Base-by-base conservation (phyloP, 148 eudicot species). In the Talinum fruticosum region DNA sequence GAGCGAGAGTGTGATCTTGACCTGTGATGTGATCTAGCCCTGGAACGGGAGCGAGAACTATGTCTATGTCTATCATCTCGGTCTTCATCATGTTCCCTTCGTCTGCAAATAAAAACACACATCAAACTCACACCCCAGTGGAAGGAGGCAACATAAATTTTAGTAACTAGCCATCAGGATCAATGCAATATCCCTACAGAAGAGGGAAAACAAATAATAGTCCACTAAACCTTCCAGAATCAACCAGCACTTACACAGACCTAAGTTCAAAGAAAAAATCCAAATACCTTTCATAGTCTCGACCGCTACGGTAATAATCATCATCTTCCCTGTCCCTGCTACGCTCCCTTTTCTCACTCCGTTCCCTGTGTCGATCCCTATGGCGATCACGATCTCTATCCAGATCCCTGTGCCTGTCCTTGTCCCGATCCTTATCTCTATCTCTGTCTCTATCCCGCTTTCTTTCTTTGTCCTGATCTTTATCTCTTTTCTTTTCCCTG, bases 1-100 rank as follows among this genome's bases (percentile, higher is more conserved):
- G 93, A 90, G 32, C 90, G 92, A 36, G 93, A 90, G 23, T 90
- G 88, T 10, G 97, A 93, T 49, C 90, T 81, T 72, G 98, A 91
- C 82, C 91, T 91, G 80, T 82, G 90, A 82, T 89, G 93, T 38
- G 99, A 90, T 87, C 83, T 90, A 69, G 86, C 88, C 75, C 82
- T 87, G 6, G 97, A 88, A 66, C 71, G 95, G 83, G 99, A 96
- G 35, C 85, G 84, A 44, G 98, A 91, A 47, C 88, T 84, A 30
- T 82, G 91, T 28, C 87, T 82, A 73, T 76, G 88, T 74, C 91
- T 88, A 34, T 85, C 93, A 76, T 93, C 98, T 82, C 61, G n/a
- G n/a, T 54, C 61, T 5, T 19, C 61, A 1, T 19, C 61, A 54
- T 23, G 21, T 4, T 54, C 61, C 84, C 88, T 86, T 34, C 86